Evolutionary conservation across 2,329 filamentous ascomycete species (phyloP), one percentile per base, ranked within the genome.

Genomic region (Fusarium aywerte): DNA sequence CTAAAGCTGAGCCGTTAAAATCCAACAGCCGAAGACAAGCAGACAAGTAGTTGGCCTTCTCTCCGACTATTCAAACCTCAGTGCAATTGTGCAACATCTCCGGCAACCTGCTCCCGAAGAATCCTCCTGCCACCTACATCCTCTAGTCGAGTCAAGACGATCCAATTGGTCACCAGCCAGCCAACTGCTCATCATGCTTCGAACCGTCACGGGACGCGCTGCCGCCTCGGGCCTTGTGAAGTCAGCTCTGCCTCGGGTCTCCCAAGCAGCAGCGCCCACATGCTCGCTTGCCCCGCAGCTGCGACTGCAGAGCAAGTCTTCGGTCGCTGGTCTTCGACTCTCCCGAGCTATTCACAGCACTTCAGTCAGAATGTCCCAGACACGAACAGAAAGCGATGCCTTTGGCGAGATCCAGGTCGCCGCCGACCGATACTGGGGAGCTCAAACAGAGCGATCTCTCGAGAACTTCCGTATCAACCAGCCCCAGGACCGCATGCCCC

Each of bases 391-490:
- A 83, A 96, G 89, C 81, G 96, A 99, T 85, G 96, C 96, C 81
- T 98, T 98, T 85, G 96, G 96, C 82, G 93, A 97, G 84, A 88
- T 99, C 80, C 89, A 97, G 84, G 94, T 98, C 73, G 87, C 91
- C 39, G 86, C 87, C 69, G 93, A 97, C 88, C 95, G 91, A 85
- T 99, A 99, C 87, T 99, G 96, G 95, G 96, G 96, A 77, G 95
- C 95, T 64, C 95, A 97, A 86, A 97, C 95, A 54, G 91, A 97
- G 87, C 90, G 95, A 72, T 98, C 95, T 51, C 87, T 98, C 79
- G 90, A 92, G 81, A 99, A 99, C 86, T 99, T 99, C 87, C 91
- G 91, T 80, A 98, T 99, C 89, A 98, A 98, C 84, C 96, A 98
- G 86, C 96, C 96, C 63, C 93, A 97, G 82, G 96, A 99, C 79